These are phyloP conservation scores for Cyclanthera cordifolia DNA, from an alignment of 306 rosid species.

Conservation along the genomic window DNA sequence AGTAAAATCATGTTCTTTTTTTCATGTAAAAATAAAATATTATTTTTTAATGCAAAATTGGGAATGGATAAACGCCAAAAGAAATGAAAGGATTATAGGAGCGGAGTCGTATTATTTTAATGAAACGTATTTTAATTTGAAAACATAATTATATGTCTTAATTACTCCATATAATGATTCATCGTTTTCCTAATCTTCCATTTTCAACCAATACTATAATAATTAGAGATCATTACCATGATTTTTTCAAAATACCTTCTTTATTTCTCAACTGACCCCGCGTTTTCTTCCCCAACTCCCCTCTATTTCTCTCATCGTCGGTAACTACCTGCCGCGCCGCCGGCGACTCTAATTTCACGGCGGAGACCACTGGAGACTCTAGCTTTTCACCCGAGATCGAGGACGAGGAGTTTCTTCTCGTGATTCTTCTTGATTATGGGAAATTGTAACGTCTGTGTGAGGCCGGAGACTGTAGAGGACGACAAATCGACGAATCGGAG, in stretches of 20 bases:
- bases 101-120: constrained; percentile 1
- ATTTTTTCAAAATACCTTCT: no score
- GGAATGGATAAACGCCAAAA: background rate
- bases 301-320: constrained; percentile 1
- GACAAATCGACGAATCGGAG: constrained; percentile 17
- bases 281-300: constrained; percentile 17
- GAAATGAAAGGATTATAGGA: background rate
- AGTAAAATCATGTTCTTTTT: no score
- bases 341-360: constrained; percentile 9
- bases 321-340: constrained; percentile 15
- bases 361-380: background rate
- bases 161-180: background rate
- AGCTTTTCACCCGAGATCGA: background rate
- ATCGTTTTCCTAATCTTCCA: constrained; percentile 12
- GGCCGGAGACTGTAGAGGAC: constrained; percentile 33
- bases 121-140: constrained; percentile 4
- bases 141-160: background rate
- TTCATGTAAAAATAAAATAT: no score
- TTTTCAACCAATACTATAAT: constrained; percentile 1
- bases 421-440: constrained; percentile 41
- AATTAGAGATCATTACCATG: constrained; percentile 3
- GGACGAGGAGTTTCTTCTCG: background rate
- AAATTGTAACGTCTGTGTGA: constrained; percentile 60
- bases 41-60: background rate
- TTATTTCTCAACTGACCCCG: constrained; percentile 35